Percentiles rank a stretch among this genome's conserved stretches.
Conservation (phyloP, 208 protist species). For the Trypanosoma platydactyli region DNA sequence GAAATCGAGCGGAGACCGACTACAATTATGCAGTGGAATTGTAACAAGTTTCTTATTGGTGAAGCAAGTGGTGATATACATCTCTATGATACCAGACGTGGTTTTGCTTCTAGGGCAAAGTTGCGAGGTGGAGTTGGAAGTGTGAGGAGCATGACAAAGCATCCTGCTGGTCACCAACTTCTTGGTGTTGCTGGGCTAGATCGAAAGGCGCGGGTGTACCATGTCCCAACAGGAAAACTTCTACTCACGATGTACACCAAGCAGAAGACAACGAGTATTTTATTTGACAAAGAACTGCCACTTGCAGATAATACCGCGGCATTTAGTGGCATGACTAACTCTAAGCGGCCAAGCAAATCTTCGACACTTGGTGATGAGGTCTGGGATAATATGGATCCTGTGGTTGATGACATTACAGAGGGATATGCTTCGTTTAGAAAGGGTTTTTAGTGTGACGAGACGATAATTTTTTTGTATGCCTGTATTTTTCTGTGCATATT, state of each 20-base stretch:
- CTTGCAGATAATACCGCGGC: slow-evolving; percentile 57
- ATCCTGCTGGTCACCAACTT: slow-evolving; percentile 79
- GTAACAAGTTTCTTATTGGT: slow-evolving; percentile 86
- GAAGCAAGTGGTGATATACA: slow-evolving; percentile 84
- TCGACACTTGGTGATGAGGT: slow-evolving; percentile 65
- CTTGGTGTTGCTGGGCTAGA: slow-evolving; percentile 74
- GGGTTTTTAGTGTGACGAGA: slow-evolving; percentile 9
- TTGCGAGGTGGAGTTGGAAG: slow-evolving; percentile 84
- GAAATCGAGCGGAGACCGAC: slow-evolving; percentile 81
- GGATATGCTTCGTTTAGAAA: slow-evolving; percentile 4
- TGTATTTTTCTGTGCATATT: neutral
- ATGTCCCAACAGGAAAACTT: slow-evolving; percentile 82
- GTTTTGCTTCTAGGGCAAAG: slow-evolving; percentile 82
- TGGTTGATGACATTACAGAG: slow-evolving; percentile 67
- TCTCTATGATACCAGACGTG: slow-evolving; percentile 80
- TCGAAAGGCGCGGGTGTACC: slow-evolving; percentile 77
- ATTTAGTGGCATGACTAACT: slow-evolving; percentile 67
- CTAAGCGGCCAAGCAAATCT: slow-evolving; percentile 64
- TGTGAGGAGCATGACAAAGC: slow-evolving; percentile 78
- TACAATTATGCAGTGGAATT: slow-evolving; percentile 80
- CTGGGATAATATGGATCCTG: slow-evolving; percentile 88
- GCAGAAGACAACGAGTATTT: slow-evolving; percentile 61
- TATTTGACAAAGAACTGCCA: slow-evolving; percentile 67
- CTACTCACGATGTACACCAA: slow-evolving; percentile 75
- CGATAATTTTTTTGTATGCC: neutral